A percentile compares a stretch with the other conserved stretches of the same genome.
Conservation (phyloP, 805 yeast species). For the Saturnispora halmiae region DNA sequence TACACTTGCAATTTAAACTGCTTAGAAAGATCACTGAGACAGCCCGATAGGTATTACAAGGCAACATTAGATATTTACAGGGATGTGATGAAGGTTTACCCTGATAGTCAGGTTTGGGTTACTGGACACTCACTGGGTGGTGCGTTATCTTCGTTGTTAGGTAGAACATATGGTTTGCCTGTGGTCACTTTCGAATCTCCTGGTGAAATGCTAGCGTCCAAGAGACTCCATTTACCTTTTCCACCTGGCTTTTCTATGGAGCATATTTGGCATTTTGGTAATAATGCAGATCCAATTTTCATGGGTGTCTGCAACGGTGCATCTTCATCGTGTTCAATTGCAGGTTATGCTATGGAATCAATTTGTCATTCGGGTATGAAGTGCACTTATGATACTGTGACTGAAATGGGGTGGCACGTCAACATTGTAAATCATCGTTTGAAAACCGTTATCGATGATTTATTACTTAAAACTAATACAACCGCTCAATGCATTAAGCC, state of each 20-base stretch:
- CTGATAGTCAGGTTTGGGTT: constrained; percentile 70
- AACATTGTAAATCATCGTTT: constrained; percentile 83
- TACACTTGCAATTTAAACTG: constrained; percentile 87
- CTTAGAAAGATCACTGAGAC: constrained; percentile 62
- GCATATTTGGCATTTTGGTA: constrained; percentile 90
- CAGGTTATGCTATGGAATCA: constrained; percentile 96
- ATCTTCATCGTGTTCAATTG: constrained; percentile 76
- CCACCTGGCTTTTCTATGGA: constrained; percentile 90
- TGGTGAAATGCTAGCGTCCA: constrained; percentile 77
- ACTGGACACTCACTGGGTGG: constrained; percentile 97
- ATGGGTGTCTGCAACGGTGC: constrained; percentile 98
- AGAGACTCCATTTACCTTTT: constrained; percentile 78
- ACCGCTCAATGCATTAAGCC: constrained; percentile 68
- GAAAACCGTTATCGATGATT: constrained; percentile 79
- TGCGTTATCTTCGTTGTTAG: constrained; percentile 67
- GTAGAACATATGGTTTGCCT: constrained; percentile 85
- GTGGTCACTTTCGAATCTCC: constrained; percentile 90
- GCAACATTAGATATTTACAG: constrained; percentile 71
- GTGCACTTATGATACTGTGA: constrained; percentile 84
- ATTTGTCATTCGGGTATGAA: constrained; percentile 85
- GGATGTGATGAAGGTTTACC: constrained; percentile 59
- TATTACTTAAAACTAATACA: constrained; percentile 60
- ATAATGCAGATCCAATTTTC: constrained; percentile 92
- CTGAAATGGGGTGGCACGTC: constrained; percentile 86
- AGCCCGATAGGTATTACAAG: constrained; percentile 73